Conservation (phyloP, 495 filamentous ascomycete species). For the Neurospora hispaniola region DNA sequence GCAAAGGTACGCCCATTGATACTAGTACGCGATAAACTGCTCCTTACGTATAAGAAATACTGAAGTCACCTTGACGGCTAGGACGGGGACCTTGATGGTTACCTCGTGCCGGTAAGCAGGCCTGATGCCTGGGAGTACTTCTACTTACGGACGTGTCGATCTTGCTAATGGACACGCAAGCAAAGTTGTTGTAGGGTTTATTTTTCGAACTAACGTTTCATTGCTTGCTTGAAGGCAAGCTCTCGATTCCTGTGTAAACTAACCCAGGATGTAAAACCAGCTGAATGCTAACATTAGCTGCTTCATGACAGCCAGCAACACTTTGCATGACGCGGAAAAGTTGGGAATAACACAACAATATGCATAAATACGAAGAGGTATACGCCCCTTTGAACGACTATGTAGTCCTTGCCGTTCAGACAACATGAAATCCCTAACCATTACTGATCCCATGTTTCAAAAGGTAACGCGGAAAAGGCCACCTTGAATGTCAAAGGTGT, state of each 20-base stretch:
- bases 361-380: background rate
- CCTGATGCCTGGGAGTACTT: background rate
- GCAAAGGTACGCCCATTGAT: background rate
- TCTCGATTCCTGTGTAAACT: background rate
- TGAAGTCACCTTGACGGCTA: background rate
- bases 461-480: background rate
- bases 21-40: background rate
- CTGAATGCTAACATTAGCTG: background rate
- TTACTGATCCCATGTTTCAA: background rate
- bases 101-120: background rate
- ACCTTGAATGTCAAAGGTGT: background rate
- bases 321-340: background rate
- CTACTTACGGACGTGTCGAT: background rate
- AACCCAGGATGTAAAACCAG: background rate
- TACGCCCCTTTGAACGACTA: background rate
- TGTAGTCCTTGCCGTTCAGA: background rate
- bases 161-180: background rate
- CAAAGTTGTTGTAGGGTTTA: background rate
- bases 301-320: background rate
- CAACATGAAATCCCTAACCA: background rate
- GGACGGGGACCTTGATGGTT: conserved; percentile 9
- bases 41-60: background rate
- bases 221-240: background rate
- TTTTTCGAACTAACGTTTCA: background rate
- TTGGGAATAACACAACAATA: background rate